phyloP scores from a whole-genome alignment of 495 filamentous ascomycete species.

The Thermochaetoides thermophila region DNA sequence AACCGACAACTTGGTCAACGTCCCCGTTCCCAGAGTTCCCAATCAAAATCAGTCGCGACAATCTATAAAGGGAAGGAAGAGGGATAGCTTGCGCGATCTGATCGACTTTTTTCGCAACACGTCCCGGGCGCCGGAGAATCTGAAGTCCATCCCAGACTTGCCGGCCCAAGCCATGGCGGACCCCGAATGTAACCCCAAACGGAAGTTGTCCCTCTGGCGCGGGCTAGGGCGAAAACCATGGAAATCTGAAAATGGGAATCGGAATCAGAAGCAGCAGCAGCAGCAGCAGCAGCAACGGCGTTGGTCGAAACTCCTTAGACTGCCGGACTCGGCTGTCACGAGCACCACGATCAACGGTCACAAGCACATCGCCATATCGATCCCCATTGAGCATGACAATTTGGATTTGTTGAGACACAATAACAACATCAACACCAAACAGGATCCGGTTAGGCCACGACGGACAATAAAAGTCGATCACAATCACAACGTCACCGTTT shows the following conservation, averaged over 20 bases:
- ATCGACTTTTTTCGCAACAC: constrained; percentile 29
- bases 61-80: constrained; percentile 11
- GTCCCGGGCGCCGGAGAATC: constrained; percentile 22
- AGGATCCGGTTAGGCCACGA: too few relatives aligned
- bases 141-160: constrained; percentile 25
- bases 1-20: constrained; percentile 12
- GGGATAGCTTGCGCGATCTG: constrained; percentile 14
- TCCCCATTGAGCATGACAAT: constrained; percentile 24
- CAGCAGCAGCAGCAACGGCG: too few relatives aligned
- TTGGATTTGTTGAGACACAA: constrained; percentile 1
- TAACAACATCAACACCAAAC: too few relatives aligned
- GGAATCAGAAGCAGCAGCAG: neutral
- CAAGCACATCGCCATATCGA: constrained; percentile 38
- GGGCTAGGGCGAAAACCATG: constrained; percentile 3
- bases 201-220: constrained; percentile 8
- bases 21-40: too few relatives aligned
- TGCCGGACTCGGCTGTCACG: constrained; percentile 33
- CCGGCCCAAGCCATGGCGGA: too few relatives aligned
- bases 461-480: too few relatives aligned
- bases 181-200: too few relatives aligned
- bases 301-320: constrained; percentile 16
- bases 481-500: too few relatives aligned
- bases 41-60: constrained; percentile 8
- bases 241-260: too few relatives aligned
- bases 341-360: constrained; percentile 26